These are phyloP conservation scores for Rhizopogon rudus DNA, from an alignment of 768 basidiomycete genomes.

Conservation along the genomic window DNA sequence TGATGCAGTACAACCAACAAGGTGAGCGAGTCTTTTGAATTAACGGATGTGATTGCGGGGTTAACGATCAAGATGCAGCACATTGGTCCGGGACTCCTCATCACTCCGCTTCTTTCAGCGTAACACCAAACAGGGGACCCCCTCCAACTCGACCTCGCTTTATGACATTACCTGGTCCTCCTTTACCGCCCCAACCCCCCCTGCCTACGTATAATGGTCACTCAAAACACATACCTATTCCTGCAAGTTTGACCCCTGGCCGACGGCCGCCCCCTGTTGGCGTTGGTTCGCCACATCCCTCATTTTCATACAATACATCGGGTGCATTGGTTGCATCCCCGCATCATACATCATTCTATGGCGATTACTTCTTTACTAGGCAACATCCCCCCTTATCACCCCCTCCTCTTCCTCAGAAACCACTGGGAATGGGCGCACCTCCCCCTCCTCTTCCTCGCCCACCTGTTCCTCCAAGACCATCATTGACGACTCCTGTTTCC, in stretches of 20 bases:
- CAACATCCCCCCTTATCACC: conserved; percentile 15
- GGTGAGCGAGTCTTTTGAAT: conserved; percentile 9
- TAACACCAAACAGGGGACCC: conserved; percentile 1
- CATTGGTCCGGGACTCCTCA: conserved; percentile 10
- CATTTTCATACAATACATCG: conserved; percentile 8
- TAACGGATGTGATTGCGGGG: neutral
- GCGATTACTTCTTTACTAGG: conserved; percentile 21
- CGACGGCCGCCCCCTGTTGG: conserved; percentile 15
- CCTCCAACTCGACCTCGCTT: conserved; percentile 15
- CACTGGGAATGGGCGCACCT: conserved; percentile 9
- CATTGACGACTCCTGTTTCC: conserved; percentile 8
- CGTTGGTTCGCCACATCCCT: neutral
- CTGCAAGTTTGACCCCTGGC: conserved; percentile 21
- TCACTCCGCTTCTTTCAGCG: conserved; percentile 17
- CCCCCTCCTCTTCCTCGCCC: conserved; percentile 24
- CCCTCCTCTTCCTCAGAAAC: conserved; percentile 28
- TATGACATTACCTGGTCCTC: conserved; percentile 13
- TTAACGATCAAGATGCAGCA: conserved; percentile 8
- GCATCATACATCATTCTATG: conserved; percentile 18
- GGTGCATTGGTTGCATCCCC: neutral
- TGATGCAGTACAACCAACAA: conserved; percentile 29
- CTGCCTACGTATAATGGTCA: neutral
- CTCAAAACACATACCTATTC: conserved; percentile 8
- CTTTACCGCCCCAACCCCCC: neutral
- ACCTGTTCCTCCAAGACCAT: conserved; percentile 37